Conservation (phyloP, 75 land plant species). For the Cunninghamia lanceolata region DNA sequence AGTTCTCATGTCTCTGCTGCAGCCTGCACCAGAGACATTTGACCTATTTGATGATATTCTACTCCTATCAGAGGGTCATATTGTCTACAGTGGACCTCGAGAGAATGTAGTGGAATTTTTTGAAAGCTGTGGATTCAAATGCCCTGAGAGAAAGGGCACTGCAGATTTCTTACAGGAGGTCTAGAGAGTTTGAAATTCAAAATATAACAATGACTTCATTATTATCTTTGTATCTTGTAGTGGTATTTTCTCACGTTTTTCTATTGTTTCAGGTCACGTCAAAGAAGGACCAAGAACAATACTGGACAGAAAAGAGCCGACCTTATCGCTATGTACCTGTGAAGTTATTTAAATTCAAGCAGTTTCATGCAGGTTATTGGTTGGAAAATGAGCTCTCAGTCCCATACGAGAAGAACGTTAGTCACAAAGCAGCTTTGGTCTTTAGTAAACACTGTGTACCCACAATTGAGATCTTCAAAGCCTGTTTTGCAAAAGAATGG, state of each 20-base stretch:
- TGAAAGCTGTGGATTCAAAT: conserved; percentile 61
- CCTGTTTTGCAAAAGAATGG: conserved; percentile 73
- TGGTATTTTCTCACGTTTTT: background rate
- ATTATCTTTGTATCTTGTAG: background rate
- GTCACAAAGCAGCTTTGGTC: conserved; percentile 78
- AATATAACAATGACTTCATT: background rate
- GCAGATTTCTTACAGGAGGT: conserved; percentile 93
- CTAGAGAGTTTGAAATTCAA: background rate
- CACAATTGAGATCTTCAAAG: conserved; percentile 60
- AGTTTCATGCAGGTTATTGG: conserved; percentile 57
- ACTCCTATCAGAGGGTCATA: conserved; percentile 73
- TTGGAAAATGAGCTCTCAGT: conserved; percentile 55
- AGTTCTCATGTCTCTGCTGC: conserved; percentile 75
- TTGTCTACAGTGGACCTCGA: conserved; percentile 83
- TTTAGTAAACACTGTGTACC: conserved; percentile 49
- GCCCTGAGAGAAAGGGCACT: conserved; percentile 73
- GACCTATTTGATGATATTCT: conserved; percentile 82
- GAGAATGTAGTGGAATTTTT: conserved; percentile 70
- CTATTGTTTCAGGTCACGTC: conserved; percentile 68
- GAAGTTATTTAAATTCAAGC: conserved; percentile 45
- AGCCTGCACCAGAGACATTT: conserved; percentile 95
- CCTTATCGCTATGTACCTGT: conserved; percentile 71
- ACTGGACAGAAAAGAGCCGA: conserved; percentile 60
- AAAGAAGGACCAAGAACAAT: conserved; percentile 88
- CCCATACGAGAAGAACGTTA: conserved; percentile 52